phyloP scores from a whole-genome alignment of 768 basidiomycete genomes.

The Hygrophoropsis aurantiaca region DNA sequence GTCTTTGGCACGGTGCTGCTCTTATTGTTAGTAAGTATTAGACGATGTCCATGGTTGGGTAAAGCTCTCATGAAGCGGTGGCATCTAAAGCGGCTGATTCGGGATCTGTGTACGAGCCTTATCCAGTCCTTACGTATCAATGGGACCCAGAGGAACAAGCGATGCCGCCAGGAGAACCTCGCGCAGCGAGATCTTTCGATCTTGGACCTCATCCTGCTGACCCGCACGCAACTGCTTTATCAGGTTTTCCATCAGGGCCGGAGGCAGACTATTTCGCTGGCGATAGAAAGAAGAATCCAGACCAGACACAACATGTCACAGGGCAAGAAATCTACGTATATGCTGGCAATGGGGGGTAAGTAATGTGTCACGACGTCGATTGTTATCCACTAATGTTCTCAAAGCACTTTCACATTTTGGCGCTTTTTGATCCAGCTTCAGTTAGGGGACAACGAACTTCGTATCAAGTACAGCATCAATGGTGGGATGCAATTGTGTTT shows the following conservation, averaged over 20 bases:
- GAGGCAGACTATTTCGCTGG: slow-evolving; percentile 3
- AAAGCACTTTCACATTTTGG: slow-evolving; percentile 91
- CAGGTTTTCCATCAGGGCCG: slow-evolving; percentile 14
- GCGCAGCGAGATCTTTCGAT: slow-evolving; percentile 44
- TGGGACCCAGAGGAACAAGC: slow-evolving; percentile 63
- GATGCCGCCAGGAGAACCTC: slow-evolving; percentile 10
- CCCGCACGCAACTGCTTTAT: slow-evolving; percentile 52
- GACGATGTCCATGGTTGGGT: background rate
- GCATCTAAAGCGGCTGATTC: slow-evolving; percentile 64
- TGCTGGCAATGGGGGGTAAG: slow-evolving; percentile 53
- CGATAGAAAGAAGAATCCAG: slow-evolving; percentile 21
- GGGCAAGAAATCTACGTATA: slow-evolving; percentile 80
- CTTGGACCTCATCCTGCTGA: slow-evolving; percentile 76
- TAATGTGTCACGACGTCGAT: background rate
- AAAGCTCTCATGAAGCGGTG: background rate
- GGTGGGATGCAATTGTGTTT: slow-evolving; percentile 75
- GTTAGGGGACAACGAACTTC: slow-evolving; percentile 67
- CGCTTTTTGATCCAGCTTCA: slow-evolving; percentile 87
- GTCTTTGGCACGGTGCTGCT: slow-evolving; percentile 85
- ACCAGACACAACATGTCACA: slow-evolving; percentile 42
- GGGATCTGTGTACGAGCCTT: slow-evolving; percentile 75
- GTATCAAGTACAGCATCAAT: slow-evolving; percentile 81
- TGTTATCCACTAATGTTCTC: background rate
- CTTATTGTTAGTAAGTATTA: slow-evolving; percentile 78
- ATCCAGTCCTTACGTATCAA: slow-evolving; percentile 65